A percentile compares a stretch with the other conserved stretches of the same genome.
Evolutionary conservation across 139 green algal species (phyloP).

Genomic region (Closterium sp.): DNA sequence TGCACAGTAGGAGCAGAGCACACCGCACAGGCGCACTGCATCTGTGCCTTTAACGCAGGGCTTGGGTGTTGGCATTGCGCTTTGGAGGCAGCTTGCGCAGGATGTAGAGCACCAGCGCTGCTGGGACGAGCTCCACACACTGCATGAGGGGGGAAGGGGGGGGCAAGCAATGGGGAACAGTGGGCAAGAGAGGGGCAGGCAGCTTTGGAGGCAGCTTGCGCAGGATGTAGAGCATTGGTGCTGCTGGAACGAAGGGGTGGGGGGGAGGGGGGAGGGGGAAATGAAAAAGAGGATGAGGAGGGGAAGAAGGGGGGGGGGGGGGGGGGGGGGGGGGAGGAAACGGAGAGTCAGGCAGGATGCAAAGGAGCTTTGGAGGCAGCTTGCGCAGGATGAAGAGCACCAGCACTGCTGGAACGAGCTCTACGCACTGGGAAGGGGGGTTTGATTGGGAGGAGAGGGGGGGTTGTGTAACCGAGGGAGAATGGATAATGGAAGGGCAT

Average conservation of each 20-base stretch:
- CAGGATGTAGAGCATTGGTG: slow-evolving; percentile 64
- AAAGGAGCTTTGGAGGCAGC: slow-evolving; percentile 74
- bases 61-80: slow-evolving; percentile 7
- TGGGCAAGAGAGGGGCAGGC: background rate
- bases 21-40: too few relatives aligned
- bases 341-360: background rate
- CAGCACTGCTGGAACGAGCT: slow-evolving; percentile 57
- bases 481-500: background rate
- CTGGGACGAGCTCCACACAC: slow-evolving; percentile 75
- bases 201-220: slow-evolving; percentile 77
- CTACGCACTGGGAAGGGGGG: slow-evolving; percentile 38
- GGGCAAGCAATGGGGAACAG: background rate
- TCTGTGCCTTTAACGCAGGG: background rate
- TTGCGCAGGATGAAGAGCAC: slow-evolving; percentile 77
- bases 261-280: background rate
- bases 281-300: background rate
- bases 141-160: slow-evolving; percentile 3
- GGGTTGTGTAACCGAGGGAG: background rate
- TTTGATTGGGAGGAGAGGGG: too few relatives aligned
- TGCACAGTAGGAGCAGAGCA: too few relatives aligned
- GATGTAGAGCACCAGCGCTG: slow-evolving; percentile 83
- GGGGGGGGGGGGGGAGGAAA: background rate
- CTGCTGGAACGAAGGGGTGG: slow-evolving; percentile 48
- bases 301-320: background rate
- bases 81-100: slow-evolving; percentile 85